phyloP scores from a whole-genome alignment of 495 filamentous ascomycete genomes.

The Xylaria grammica region DNA sequence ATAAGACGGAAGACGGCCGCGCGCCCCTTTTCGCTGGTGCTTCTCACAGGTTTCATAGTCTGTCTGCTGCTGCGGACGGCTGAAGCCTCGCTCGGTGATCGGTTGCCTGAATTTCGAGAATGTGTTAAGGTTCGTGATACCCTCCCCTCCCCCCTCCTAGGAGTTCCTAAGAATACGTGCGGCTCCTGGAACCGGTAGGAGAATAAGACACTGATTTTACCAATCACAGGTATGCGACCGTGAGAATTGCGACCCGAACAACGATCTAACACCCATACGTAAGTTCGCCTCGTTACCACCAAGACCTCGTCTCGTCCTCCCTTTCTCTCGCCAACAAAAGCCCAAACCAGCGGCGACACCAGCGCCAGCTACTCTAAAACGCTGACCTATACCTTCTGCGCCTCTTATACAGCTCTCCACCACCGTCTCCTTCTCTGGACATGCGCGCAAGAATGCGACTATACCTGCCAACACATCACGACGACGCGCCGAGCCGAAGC shows the following conservation, averaged over 20 bases:
- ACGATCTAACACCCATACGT: constrained; percentile 59
- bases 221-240: constrained; percentile 71
- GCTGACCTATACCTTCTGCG: constrained; percentile 12
- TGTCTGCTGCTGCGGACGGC: constrained; percentile 43
- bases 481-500: constrained; percentile 73
- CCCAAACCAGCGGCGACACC: not conserved
- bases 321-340: not conserved
- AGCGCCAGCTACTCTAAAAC: not conserved
- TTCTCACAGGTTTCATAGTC: constrained; percentile 8
- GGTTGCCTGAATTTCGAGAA: constrained; percentile 84
- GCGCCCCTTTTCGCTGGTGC: constrained; percentile 17
- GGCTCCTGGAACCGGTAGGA: not conserved
- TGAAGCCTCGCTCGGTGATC: constrained; percentile 80
- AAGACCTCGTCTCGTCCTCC: constrained; percentile 14
- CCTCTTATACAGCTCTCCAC: constrained; percentile 58
- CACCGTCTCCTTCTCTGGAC: constrained; percentile 76
- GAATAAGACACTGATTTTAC: not conserved
- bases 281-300: constrained; percentile 35
- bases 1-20: constrained; percentile 14
- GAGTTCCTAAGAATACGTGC: not conserved
- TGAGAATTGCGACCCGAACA: constrained; percentile 71
- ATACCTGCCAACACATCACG: constrained; percentile 95
- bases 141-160: constrained; percentile 24
- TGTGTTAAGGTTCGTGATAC: constrained; percentile 74
- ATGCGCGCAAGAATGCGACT: constrained; percentile 94